A percentile compares a stretch with the other conserved stretches of the same genome.
These are phyloP conservation scores for Lagenaria siceraria DNA, from an alignment of 306 rosid genomes.

Conservation along the genomic window DNA sequence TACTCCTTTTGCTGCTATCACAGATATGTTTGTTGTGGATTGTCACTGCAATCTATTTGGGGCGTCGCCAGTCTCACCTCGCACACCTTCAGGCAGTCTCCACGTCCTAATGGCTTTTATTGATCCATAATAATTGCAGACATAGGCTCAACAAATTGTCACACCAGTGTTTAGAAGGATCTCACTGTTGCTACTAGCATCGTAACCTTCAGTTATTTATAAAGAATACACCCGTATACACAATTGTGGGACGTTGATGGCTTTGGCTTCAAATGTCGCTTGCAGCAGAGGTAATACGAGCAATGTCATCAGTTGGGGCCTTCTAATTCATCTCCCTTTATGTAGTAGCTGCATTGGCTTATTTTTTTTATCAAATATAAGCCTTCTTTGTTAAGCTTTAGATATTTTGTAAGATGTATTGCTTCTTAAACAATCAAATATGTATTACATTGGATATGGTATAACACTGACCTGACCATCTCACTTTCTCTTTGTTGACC, in stretches of 20 bases:
- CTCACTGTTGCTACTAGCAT: background rate
- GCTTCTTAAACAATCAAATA: background rate
- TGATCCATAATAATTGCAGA: background rate
- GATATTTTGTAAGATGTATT: background rate
- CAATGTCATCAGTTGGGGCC: background rate
- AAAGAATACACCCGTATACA: background rate
- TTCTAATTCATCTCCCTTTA: background rate
- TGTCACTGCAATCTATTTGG: slow-evolving; percentile 58
- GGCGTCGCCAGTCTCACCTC: slow-evolving; percentile 62
- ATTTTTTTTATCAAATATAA: background rate
- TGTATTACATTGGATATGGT: background rate
- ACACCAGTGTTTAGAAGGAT: background rate
- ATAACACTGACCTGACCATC: background rate
- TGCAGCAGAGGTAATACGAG: background rate
- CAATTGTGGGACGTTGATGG: background rate
- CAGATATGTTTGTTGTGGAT: slow-evolving; percentile 82
- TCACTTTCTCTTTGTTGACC: background rate
- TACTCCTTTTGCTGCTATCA: slow-evolving; percentile 8
- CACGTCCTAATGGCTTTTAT: slow-evolving; percentile 11
- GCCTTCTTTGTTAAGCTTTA: background rate
- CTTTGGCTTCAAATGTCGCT: background rate
- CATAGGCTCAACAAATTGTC: background rate
- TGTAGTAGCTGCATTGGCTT: background rate
- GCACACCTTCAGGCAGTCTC: slow-evolving; percentile 31
- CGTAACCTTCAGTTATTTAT: background rate